Evolutionary conservation across 2,329 filamentous ascomycete genomes (phyloP), one percentile per base, ranked within the genome.

Genomic region (Passalora sequoiae): DNA sequence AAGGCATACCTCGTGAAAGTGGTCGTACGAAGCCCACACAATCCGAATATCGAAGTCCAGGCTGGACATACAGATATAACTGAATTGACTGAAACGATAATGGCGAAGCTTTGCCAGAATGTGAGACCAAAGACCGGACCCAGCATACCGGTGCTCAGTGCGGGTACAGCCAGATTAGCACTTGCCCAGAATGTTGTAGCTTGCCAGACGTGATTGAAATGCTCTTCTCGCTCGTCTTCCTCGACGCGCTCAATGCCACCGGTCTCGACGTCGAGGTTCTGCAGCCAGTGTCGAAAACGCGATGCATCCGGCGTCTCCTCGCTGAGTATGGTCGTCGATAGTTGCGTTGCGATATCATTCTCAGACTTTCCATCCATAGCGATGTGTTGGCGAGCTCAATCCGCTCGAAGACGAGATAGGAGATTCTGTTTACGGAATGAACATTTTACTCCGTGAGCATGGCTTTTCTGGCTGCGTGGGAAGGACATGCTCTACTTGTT

Each of bases 121-220:
- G 29, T 41, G 7, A 48, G 38, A 6, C 45, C 48, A 31, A 51
- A 39, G 17, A 25, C 38, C 6, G 45, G 45, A 4, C 48, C 48
- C 4, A 48, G 37, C 44, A 48, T 51, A 20, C 48, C 44, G n/a
- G 45, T 48, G 19, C 36, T 43, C 4, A 51, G 44, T 9, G 44
- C 48, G 3, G 48, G 44, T 12, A 51, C 45, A 10, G 48, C 48
- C 21, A 51, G 38, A 20, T 51, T 51, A 16, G 44, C 48, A 10
- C 40, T 45, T 24, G 8, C 44, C 45, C 48, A 48, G 19, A 48
- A 44, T 6, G 48, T 47, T 9, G 39, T 44, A 9, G 41, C 44
- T 25, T 43, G 42, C 44, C 40, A 47, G 7, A 44, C 29, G 32
- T 39, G 38, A 8, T 43, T 46, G 7, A 35, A 35, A 12, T 44